phyloP scores from a whole-genome alignment of 176 grass and related monocot species.

The Eragrostis curvula region DNA sequence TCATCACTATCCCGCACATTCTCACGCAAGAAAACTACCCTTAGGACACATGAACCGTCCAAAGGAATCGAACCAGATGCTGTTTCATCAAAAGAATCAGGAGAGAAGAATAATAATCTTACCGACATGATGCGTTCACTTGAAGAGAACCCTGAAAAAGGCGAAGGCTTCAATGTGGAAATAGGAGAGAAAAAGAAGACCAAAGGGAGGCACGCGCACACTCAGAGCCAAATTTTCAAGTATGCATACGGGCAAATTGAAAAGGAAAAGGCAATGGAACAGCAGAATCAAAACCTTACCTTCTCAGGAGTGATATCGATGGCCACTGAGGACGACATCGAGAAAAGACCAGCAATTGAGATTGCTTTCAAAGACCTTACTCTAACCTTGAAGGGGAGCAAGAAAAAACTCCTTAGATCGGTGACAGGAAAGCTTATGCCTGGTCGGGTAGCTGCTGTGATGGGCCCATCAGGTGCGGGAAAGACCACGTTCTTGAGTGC shows the following conservation, averaged over 20 bases:
- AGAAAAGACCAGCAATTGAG: constrained; percentile 69
- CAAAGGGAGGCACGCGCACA: constrained; percentile 72
- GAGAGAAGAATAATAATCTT: constrained; percentile 46
- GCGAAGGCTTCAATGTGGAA: constrained; percentile 65
- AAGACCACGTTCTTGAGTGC: constrained; percentile 94
- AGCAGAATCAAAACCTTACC: constrained; percentile 69
- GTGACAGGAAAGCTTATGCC: constrained; percentile 88
- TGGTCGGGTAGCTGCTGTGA: constrained; percentile 82
- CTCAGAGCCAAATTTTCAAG: constrained; percentile 90
- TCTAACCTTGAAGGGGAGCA: constrained; percentile 85
- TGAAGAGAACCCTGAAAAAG: constrained; percentile 66
- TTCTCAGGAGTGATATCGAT: constrained; percentile 91
- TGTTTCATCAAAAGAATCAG: constrained; percentile 32
- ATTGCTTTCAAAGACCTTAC: constrained; percentile 88
- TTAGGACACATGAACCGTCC: constrained; percentile 38
- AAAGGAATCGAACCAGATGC: constrained; percentile 38
- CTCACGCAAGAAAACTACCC: constrained; percentile 68
- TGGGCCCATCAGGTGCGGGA: constrained; percentile 93
- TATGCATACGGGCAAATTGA: constrained; percentile 95
- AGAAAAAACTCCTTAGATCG: constrained; percentile 75
- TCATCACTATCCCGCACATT: constrained; percentile 76
- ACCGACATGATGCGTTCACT: constrained; percentile 67
- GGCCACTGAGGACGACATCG: constrained; percentile 74
- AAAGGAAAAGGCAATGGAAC: constrained; percentile 89
- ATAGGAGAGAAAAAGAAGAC: constrained; percentile 80